phyloP scores from a whole-genome alignment of 352 stramenopile species.

The Blastocystis sp. region DNA sequence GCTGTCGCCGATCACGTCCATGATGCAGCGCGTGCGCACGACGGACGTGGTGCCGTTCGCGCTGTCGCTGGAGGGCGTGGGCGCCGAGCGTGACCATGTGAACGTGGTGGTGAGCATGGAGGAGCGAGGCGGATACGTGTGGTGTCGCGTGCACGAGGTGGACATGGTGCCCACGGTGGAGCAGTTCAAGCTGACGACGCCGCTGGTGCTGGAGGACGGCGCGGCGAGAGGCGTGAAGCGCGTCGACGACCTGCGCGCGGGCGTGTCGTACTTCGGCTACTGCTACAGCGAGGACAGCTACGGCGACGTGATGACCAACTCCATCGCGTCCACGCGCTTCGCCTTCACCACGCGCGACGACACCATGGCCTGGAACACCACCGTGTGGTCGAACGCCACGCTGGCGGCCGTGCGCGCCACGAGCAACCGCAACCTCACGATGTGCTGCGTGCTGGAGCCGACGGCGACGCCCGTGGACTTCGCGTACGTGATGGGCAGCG shows the following conservation, averaged over 20 bases:
- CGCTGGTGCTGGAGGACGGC: conserved; percentile 15
- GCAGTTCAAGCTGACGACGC: conserved; percentile 24
- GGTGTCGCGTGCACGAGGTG: background rate
- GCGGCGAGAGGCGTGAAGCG: background rate
- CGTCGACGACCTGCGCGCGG: conserved; percentile 21
- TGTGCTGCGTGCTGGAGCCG: conserved; percentile 18
- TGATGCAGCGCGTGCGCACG: conserved; percentile 21
- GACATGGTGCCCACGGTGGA: conserved; percentile 2
- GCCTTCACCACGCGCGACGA: background rate
- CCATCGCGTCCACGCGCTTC: background rate
- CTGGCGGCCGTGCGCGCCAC: background rate
- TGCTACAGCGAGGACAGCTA: conserved; percentile 61
- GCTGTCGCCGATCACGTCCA: background rate
- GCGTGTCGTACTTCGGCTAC: conserved; percentile 31
- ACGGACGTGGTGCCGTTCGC: conserved; percentile 40
- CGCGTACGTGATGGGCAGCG: background rate
- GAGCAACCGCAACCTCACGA: conserved; percentile 20
- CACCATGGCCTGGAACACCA: background rate
- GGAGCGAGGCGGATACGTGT: conserved; percentile 33
- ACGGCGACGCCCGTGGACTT: background rate
- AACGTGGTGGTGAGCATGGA: conserved; percentile 34
- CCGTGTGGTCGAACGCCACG: background rate
- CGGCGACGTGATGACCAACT: conserved; percentile 26
- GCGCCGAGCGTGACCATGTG: background rate
- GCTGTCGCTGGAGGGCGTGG: conserved; percentile 6